Base-by-base conservation (phyloP, 108 stramenopile genomes). In the Conticribra weissflogii region DNA sequence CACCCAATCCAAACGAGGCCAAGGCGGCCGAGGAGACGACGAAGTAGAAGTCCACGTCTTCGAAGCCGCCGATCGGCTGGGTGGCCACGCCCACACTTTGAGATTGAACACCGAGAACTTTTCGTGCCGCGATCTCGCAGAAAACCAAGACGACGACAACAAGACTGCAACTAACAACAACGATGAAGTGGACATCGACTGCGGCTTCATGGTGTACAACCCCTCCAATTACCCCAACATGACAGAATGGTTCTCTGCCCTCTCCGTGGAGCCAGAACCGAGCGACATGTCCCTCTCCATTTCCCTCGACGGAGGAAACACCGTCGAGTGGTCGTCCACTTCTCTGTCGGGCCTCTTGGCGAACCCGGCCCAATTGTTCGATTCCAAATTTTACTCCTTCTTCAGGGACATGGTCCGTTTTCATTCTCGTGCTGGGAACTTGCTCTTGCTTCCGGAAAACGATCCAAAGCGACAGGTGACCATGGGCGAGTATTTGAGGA, bases 181-280 rank as follows among this genome's bases (percentile, higher is more conserved):
- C 41, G 66, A 84, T 16, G 76, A 72, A 32, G 84, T 88, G 0
- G 95, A 97, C 76, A 91, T 95, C 34, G 98, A 97, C 66, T 86
- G 87, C 31, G 97, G 98, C 0, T 99, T 99, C 83, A 97, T 98
- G 97, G 98, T 99, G 21, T 97, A 88, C 81, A 99, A 99, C 60
- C 54, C 82, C 15, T 68, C 59, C 30, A 99, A 98, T 59, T 99
- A 99, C 85, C 98, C 97, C 58, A 96, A 98, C 71, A 83, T 99
- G 90, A 84, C 86, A 23, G 34, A 58, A 3, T 90, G 98, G 81
- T 98, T 99, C 63, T 79, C 86, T 7, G 66, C 74, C 34, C 79
- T 99, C 8, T 85, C 83, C 44, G 88, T 97, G 23, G 30, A 58
- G 49, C 63, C 67, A 17, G 93, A 94, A 68, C 73, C 84, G 14